Base-by-base conservation (phyloP, 331 rosid species). In the Quercus phellos region DNA sequence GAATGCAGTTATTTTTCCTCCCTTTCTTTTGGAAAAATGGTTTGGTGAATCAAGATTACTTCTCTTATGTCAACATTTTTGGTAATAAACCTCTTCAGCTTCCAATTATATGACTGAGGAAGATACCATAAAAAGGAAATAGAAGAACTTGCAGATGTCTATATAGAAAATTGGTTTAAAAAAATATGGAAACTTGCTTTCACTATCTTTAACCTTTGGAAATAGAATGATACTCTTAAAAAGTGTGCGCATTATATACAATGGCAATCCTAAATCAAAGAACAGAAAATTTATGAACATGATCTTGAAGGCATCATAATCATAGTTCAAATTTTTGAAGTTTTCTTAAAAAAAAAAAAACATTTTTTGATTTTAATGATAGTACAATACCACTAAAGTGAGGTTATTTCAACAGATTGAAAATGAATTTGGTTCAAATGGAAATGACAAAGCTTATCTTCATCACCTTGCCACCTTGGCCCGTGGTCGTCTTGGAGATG, bases 351-450 rank as follows among this genome's bases (percentile, higher is more conserved):
- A 35, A 53, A 32, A 35, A 67, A 26, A 34, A 35, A 1, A 35
- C 53, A 50, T 55, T 42, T 73, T 74, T 66, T 29, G 51, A 79
- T 78, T 69, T 73, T 75, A 17, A 55, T 42, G 63, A 29, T 73
- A 51, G 54, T 67, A 74, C 68, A 4, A 72, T 55, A 68, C 59
- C 54, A 80, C 54, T 73, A 19, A 55, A 60, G 69, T 61, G 81
- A 63, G 68, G 73, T 78, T 66, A 69, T 81, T 83, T 77, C 71
- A 84, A 73, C 96, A 94, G 97, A 81, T 94, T 84, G 98, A 94
- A 84, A 94, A 94, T 74, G 98, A 94, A 83, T 94, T 43, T 81
- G 97, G 98, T 81, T 94, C 96, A 18, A 90, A 85, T 77, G 96
- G 97, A 78, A 80, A 85, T 72, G 96, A 92, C 87, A 84, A 90